Evolutionary conservation across 192 early-diverging fungal genomes (phyloP), one percentile per base, ranked within the genome.

Genomic region (Rhizophlyctis rosea): DNA sequence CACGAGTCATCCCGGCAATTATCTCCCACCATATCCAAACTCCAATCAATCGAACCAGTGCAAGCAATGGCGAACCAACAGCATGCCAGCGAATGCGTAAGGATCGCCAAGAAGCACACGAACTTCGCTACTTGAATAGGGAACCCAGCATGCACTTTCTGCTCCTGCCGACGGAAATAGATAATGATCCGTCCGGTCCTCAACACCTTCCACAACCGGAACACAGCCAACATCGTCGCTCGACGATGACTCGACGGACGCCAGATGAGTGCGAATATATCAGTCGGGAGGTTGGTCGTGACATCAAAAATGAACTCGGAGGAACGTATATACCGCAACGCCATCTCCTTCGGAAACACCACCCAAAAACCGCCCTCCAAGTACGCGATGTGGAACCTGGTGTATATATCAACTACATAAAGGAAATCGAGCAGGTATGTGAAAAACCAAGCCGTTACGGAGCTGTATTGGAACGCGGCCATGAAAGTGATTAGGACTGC

Each of bases 271-370:
- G 70, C 74, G 47, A 81, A 59, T 21, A 81, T 33, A 51, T 81
- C 79, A 25, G 61, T 55, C 11, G 79, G 79, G 49, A 81, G 53
- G 47, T 76, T 81, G 35, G 62, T 61, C 9, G 78, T 18, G 25
- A 80, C 56, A 47, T 81, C 79, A 36, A 73, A 77, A n/a, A 57
- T 48, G 53, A 81, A 81, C 34, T 81, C 73, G 30, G 25, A 44
- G 5, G 73, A 72, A 30, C 54, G 36, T 11, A 81, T 32, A 44
- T 81, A 81, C 52, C 76, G 64, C 51, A 81, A 5, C 25, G 72
- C 69, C 79, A 81, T 81, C 60, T 81, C 79, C 52, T 75, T 78
- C 18, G 79, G 71, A 54, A 81, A 81, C 3, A 81, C 76, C 32
- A 81, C 79, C 76, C 76, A 81, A 35, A 81, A 73, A 30, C 79